Evolutionary conservation across 2,329 filamentous ascomycete species (phyloP), one percentile per base, ranked within the genome.

Genomic region (Harringtonia lauricola): DNA sequence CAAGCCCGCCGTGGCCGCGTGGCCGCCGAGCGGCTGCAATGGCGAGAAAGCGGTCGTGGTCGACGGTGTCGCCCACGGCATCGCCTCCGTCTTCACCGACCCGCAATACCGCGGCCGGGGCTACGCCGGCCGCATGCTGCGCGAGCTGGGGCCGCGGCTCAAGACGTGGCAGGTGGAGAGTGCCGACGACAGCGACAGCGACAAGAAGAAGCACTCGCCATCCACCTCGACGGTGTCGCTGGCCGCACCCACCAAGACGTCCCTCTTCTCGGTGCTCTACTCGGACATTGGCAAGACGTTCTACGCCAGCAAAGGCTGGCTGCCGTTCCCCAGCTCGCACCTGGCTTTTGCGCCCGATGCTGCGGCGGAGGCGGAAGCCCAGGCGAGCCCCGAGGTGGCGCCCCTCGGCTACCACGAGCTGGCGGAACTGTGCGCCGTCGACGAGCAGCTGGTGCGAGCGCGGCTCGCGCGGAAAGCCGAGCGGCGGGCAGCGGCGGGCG

Each of bases 201-300:
- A 49, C 41, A 51, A 51, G 14, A 42, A 42, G 1, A 48, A 49
- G 31, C n/a, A 52, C 63, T 35, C 52, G 55, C 21, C 39, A 19
- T 13, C 17, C 34, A 18, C 8, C 24, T n/a, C 19, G 31, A 9
- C 30, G 54, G n/a, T 52, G 55, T 22, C 62, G 65, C 41, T 57
- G 59, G 5, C 7, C 29, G 24, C 10, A 10, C 7, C 7, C 24
- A 26, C 14, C 10, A 30, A 22, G 51, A 59, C 57, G 57, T 70
- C 59, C 49, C 61, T 76, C 14, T 92, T 90, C 60, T 89, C 85
- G 1, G 74, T 94, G 8, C 69, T 95, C 9, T 95, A 81, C 62
- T 94, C 87, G 9, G 86, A 94, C 55, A 88, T 94, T 50, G 86
- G 89, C 18, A 83, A 86, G 67, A 66, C 67, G 33, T 95, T 88